phyloP scores from a whole-genome alignment of 768 basidiomycete genomes.

The Boletus rufocinnamomeus region DNA sequence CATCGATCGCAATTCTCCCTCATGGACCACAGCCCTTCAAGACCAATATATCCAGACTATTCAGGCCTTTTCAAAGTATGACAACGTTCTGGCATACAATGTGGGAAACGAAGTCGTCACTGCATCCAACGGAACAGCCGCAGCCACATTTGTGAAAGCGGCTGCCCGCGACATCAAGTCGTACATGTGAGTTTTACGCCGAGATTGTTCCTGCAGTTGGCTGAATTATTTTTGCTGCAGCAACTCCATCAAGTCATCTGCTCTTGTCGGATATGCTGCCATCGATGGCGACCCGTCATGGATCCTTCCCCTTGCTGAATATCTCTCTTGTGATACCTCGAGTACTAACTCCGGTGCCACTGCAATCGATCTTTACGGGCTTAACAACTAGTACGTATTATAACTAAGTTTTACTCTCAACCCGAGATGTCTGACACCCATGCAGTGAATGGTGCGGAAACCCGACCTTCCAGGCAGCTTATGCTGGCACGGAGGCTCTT shows the following conservation, averaged over 20 bases:
- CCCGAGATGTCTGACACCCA: constrained; percentile 4
- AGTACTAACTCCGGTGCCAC: constrained; percentile 53
- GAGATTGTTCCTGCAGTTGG: not conserved
- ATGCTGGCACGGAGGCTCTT: constrained; percentile 53
- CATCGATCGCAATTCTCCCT: constrained; percentile 67
- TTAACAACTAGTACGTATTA: constrained; percentile 78
- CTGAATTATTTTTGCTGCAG: constrained; percentile 35
- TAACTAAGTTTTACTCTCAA: not conserved
- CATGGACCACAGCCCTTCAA: constrained; percentile 82
- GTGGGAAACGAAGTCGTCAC: constrained; percentile 84
- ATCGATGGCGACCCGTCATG: constrained; percentile 72
- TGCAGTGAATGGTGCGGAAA: constrained; percentile 82
- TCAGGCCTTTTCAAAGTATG: constrained; percentile 77
- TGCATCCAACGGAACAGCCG: constrained; percentile 51
- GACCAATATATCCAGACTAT: constrained; percentile 80
- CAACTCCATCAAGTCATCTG: constrained; percentile 60
- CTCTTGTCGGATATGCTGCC: constrained; percentile 82
- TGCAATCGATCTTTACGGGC: constrained; percentile 81
- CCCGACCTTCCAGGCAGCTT: constrained; percentile 56
- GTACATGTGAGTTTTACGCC: constrained; percentile 61
- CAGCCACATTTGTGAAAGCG: constrained; percentile 83
- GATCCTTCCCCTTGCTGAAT: constrained; percentile 70
- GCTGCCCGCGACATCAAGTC: constrained; percentile 87
- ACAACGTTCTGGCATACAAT: constrained; percentile 88
- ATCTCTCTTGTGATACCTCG: constrained; percentile 72